Percentiles rank a stretch among this genome's conserved stretches.
Conservation (phyloP, 164 flowering plant genomes). For the Vitis riparia region DNA sequence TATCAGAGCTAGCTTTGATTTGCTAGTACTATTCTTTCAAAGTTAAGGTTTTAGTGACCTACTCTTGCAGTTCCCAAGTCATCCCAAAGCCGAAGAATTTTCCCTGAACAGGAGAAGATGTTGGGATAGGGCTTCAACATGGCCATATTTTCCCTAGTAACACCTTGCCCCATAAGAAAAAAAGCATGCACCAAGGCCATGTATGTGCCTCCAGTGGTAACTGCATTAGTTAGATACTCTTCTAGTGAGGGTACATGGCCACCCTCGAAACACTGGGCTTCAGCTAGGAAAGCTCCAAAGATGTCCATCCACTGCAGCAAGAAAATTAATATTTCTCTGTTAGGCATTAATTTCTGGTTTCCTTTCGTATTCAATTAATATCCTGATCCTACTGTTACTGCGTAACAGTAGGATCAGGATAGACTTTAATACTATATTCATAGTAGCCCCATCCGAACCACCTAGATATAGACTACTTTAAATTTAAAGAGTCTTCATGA, state of each 20-base stretch:
- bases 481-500: too few species aligned
- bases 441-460: too few species aligned
- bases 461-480: too few species aligned
- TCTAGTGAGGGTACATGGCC: conserved; percentile 16
- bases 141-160: conserved; percentile 10
- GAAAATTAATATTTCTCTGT: background rate
- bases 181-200: conserved; percentile 33
- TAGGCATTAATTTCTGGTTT: too few species aligned
- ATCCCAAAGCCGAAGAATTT: conserved; percentile 34
- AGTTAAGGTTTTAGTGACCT: background rate
- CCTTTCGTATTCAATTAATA: too few species aligned
- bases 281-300: conserved; percentile 23
- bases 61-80: conserved; percentile 37
- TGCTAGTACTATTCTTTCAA: background rate
- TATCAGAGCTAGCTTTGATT: too few species aligned
- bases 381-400: too few species aligned
- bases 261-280: conserved; percentile 24
- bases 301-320: conserved; percentile 25
- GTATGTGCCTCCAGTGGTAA: conserved; percentile 25
- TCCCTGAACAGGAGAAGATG: conserved; percentile 19
- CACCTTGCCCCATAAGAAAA: conserved; percentile 26
- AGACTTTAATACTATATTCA: too few species aligned
- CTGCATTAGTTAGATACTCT: conserved; percentile 22
- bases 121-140: conserved; percentile 21
- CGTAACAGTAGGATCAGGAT: too few species aligned